Evolutionary conservation across 1,284 basidiomycete species (phyloP), one percentile per base, ranked within the genome.

Genomic region (Porodaedalea pini): DNA sequence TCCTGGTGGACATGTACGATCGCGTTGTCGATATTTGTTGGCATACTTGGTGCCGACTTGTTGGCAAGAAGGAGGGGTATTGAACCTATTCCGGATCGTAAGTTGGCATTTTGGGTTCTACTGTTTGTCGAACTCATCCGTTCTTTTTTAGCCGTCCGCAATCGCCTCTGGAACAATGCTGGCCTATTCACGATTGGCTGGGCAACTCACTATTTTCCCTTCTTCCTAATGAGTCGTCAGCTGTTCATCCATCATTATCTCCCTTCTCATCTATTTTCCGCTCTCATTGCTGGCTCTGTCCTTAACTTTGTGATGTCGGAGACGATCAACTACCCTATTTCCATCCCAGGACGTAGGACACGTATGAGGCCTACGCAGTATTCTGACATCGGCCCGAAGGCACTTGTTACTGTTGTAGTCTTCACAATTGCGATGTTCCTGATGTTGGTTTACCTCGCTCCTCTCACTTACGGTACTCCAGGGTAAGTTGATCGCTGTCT

Each of bases 201-300:
- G 97, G 87, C 83, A 5, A 92, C 90, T 62, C 97, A 99, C 73
- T 99, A 98, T 76, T 77, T 92, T 68, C 97, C 97, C 10, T 99
- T 99, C 82, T 99, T 92, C 86, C 80, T 98, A 34, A 98, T 99
- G 94, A 89, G 82, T 67, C 91, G 97, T 54, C 97, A 99, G 70
- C 80, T 96, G 32, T 98, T 98, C 80, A 78, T 99, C 39, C 96
- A 99, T 71, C 96, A 99, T 73, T 99, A 99, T 71, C 85, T 99
- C 6, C 96, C 96, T 4, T 92, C 93, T 0, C 93, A 96, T 70
- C 80, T 99, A 40, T 90, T 92, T 23, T 95, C 94, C 5, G 88
- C 93, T 13, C 78, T 99, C 56, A 85, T 97, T 48, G 92, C 95
- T 15, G 97, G 96, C 43, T 82, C 91, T 2, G 88, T 98, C 31